Conservation (phyloP, 176 grass and related monocot genomes). For the Oryza brachyantha region DNA sequence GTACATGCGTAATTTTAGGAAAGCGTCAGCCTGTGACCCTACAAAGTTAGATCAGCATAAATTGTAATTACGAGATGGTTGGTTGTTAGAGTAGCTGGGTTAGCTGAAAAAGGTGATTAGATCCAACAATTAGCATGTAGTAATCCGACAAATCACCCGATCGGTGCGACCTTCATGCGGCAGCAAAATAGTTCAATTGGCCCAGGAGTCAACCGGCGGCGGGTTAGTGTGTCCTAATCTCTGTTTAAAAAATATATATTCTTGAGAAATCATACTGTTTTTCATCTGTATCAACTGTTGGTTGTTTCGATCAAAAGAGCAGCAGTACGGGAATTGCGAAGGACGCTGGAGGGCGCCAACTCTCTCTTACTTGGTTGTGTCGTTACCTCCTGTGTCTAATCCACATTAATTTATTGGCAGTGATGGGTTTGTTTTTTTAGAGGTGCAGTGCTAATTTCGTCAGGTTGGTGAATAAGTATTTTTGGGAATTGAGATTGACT, state of each 20-base stretch:
- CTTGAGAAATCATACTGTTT: not conserved
- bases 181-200: not conserved
- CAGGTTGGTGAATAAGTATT: not conserved
- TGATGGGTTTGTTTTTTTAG: not conserved
- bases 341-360: not conserved
- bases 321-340: not conserved
- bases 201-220: not conserved
- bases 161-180: not conserved
- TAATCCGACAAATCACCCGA: slow-evolving; percentile 7
- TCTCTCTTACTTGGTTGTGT: not conserved
- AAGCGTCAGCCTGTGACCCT: not conserved
- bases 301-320: not conserved
- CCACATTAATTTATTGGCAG: not conserved
- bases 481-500: not conserved
- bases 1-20: not conserved
- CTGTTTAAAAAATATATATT: too few relatives aligned
- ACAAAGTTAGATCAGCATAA: not conserved
- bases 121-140: not conserved
- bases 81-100: slow-evolving; percentile 13
- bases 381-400: not conserved
- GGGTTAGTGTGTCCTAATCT: slow-evolving; percentile 5
- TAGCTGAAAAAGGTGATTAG: slow-evolving; percentile 2
- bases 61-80: not conserved
- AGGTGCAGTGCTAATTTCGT: not conserved
- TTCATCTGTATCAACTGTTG: not conserved